Conservation (phyloP, 2,329 filamentous ascomycete genomes). For the Ophiocordyceps australis region DNA sequence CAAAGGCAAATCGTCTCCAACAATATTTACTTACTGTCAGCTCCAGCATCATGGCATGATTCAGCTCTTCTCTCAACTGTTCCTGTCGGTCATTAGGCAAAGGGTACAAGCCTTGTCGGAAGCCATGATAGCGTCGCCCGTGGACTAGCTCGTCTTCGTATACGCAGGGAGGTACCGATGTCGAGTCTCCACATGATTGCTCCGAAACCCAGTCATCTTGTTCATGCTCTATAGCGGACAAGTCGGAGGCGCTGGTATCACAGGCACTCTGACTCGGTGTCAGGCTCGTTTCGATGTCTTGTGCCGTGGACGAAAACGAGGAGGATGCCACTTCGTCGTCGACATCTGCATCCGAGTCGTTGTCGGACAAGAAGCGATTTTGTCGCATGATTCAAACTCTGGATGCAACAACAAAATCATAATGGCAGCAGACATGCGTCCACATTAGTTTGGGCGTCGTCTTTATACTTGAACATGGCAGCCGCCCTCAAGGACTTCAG, state of each 20-base stretch:
- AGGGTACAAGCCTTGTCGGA: slow-evolving; percentile 22
- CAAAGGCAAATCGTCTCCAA: background rate
- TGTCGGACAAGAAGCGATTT: too few relatives aligned
- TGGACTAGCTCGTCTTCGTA: slow-evolving; percentile 14
- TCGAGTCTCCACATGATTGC: slow-evolving; percentile 10
- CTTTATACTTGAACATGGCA: too few relatives aligned
- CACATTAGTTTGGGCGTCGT: too few relatives aligned
- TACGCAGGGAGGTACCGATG: slow-evolving; percentile 14
- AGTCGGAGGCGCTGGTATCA: slow-evolving; percentile 11
- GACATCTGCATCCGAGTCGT: too few relatives aligned
- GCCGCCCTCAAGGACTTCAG: too few relatives aligned
- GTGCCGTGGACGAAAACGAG: slow-evolving; percentile 11
- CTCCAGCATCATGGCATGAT: slow-evolving; percentile 26
- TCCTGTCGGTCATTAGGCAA: slow-evolving; percentile 27
- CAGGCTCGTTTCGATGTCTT: slow-evolving; percentile 7
- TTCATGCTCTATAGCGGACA: slow-evolving; percentile 6
- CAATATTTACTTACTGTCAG: slow-evolving; percentile 12
- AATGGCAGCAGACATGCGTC: too few relatives aligned
- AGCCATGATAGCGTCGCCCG: slow-evolving; percentile 23
- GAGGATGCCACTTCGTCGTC: slow-evolving; percentile 10
- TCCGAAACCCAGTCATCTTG: slow-evolving; percentile 8
- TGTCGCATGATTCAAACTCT: too few relatives aligned
- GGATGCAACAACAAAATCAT: too few relatives aligned
- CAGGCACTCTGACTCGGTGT: slow-evolving; percentile 7
- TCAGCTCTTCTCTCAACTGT: slow-evolving; percentile 24